phyloP scores from a whole-genome alignment of 225 moss, liverwort and hornwort genomes.

The Polytrichum commune region DNA sequence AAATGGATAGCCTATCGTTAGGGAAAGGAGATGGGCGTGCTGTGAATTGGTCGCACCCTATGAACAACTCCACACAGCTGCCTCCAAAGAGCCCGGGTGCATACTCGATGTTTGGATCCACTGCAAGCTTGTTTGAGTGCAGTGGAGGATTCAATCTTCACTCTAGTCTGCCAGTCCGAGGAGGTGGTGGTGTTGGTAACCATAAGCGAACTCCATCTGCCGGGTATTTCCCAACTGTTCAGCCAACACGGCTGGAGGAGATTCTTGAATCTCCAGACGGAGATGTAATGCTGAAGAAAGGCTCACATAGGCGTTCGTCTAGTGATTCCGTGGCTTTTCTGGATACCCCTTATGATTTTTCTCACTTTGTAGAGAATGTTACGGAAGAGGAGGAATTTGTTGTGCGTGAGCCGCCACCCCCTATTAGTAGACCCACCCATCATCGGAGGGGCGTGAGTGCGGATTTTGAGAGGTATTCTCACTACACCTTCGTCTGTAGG shows the following conservation, averaged over 20 bases:
- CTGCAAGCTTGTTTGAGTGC: conserved; percentile 74
- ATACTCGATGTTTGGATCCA: conserved; percentile 61
- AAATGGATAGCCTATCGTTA: conserved; percentile 37
- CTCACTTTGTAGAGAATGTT: conserved; percentile 65
- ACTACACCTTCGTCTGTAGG: too few species aligned
- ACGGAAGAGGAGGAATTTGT: conserved; percentile 76
- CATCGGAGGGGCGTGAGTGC: conserved; percentile 58
- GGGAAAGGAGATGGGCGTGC: conserved; percentile 63
- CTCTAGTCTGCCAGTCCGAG: conserved; percentile 66
- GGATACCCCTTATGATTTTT: conserved; percentile 70
- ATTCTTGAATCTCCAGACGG: conserved; percentile 74
- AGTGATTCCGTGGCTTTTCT: conserved; percentile 92
- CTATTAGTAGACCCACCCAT: conserved; percentile 43
- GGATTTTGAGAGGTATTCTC: conserved; percentile 38
- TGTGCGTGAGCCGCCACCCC: conserved; percentile 40
- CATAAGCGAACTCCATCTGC: conserved; percentile 95
- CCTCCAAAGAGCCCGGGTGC: conserved; percentile 91
- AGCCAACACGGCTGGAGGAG: conserved; percentile 91
- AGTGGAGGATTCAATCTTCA: conserved; percentile 45
- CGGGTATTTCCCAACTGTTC: conserved; percentile 78
- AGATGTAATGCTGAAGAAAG: conserved; percentile 69
- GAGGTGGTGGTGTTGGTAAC: conserved; percentile 37
- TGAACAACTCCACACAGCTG: conserved; percentile 85
- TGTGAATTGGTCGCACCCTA: conserved; percentile 96
- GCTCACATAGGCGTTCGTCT: conserved; percentile 81